Base-by-base conservation (phyloP, 345 rosid species). In the Schrenkiella parvula region DNA sequence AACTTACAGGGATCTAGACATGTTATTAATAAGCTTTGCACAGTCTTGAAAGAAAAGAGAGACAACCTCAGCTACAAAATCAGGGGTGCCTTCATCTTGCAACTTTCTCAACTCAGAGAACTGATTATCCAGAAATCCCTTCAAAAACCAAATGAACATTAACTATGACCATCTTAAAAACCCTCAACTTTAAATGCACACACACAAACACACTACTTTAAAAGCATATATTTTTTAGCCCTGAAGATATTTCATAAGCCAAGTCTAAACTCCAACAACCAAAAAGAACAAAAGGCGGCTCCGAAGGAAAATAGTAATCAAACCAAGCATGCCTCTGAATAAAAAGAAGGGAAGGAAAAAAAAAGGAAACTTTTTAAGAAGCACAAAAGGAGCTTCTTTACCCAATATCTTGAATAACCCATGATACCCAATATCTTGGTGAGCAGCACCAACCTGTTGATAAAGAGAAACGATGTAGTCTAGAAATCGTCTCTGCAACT, bases 71-170 rank as follows among this genome's bases (percentile, higher is more conserved):
- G 77, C 48, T 32, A 87, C 88, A 82, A 90, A 90, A 77, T 86
- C 87, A 65, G 96, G 97, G 41, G 77, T 84, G 75, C 78, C 85
- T 70, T 85, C 98, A 76, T 93, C 98, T 82, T 88, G 93, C 73
- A 90, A 79, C 80, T 86, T 86, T 79, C 81, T 91, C 65, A 93
- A 79, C 86, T 87, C 88, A 12, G 81, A 42, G 78, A 90, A 90
- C 82, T 90, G 97, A 44, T 90, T 92, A 76, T 93, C 98, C 75
- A 90, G 66, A 62, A 73, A 83, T 14, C 87, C 86, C 95, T 88
- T 44, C 13, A 32, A 67, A 75, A 64, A n/a, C n/a, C n/a, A n/a
- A n/a, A n/a, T n/a, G n/a, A n/a, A n/a, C n/a, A n/a, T n/a, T n/a
- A n/a, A n/a, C 23, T 10, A 14, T 72, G n/a, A n/a, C 50, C 11